Evolutionary conservation across 23 red algal species (phyloP).

Genomic region (Gracilaria domingensis): DNA sequence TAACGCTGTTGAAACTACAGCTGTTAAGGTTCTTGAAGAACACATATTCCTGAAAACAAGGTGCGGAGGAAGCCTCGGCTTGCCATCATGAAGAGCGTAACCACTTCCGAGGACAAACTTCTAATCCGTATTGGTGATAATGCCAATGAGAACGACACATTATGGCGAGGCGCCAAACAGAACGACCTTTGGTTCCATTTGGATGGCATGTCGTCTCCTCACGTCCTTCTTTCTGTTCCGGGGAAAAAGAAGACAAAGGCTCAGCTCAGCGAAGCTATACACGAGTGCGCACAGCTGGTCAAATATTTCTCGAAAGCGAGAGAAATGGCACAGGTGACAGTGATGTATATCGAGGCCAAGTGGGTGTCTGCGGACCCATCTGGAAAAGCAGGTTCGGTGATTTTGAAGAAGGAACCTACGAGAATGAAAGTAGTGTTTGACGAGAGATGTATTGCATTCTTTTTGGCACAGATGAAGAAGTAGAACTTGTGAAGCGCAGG

Average conservation of each 20-base stretch:
- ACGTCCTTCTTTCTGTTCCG: constrained; percentile 60
- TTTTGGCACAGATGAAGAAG: constrained; percentile 1
- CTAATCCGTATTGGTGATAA: constrained; percentile 70
- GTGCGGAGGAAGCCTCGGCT: background rate
- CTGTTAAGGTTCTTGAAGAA: too few species aligned
- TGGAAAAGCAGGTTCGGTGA: constrained; percentile 25
- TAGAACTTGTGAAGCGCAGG: background rate
- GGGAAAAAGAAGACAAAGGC: constrained; percentile 36
- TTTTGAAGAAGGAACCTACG: constrained; percentile 35
- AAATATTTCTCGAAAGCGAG: constrained; percentile 79
- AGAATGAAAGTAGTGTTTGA: constrained; percentile 28
- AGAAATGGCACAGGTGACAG: constrained; percentile 38
- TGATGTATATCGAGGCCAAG: constrained; percentile 84
- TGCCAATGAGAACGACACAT: constrained; percentile 77
- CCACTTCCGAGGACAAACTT: constrained; percentile 57
- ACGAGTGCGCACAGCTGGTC: constrained; percentile 75
- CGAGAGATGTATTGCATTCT: constrained; percentile 31
- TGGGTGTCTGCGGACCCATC: constrained; percentile 61
- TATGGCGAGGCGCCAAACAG: constrained; percentile 69
- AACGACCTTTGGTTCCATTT: constrained; percentile 91
- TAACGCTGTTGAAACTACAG: too few species aligned
- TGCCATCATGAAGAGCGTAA: constrained; percentile 53
- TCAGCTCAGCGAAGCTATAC: constrained; percentile 55
- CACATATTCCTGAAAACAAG: background rate
- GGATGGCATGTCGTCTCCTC: constrained; percentile 76